Evolutionary conservation across 768 basidiomycete genomes (phyloP), one percentile per base, ranked within the genome.

Genomic region (Pisolithus orientalis): DNA sequence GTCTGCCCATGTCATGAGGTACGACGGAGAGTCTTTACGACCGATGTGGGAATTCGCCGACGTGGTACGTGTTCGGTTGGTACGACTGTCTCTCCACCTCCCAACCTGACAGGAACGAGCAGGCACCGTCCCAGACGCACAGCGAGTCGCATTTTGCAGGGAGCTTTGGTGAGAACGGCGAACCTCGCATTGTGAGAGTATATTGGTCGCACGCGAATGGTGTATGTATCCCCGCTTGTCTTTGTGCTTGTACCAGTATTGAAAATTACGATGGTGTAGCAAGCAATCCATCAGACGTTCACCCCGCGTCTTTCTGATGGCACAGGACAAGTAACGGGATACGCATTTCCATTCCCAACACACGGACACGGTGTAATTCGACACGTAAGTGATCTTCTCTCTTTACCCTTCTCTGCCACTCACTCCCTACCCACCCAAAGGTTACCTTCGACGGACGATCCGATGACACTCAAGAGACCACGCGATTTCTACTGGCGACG

Each of bases 271-370:
- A 47, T 50, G 31, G 21, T 39, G 3, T 52, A 89, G 88, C 71
- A 75, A 71, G 80, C 74, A 28, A 71, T 78, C 4, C 79, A 62
- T 45, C 62, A 89, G 40, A 65, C 83, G 2, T 80, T 77, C 44
- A 74, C 79, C 2, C 70, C 75, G 34, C 72, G 79, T 47, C 69
- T 80, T 5, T 70, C 68, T 2, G 71, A 72, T 24, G 74, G 74
- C 17, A 71, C 72, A 52, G 82, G 74, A 3, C 66, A 75, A 45
- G 64, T 77, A 31, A 75, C 75, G 31, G 77, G 77, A 14, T 80
- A 79, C 55, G 70, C 73, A 1, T 82, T 93, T 60, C 71, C 79
- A 1, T 91, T 89, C 63, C 79, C 90, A 53, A 79, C 85, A 6
- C 60, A 63, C 9, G 69, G 70, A 16, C 80, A 93, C 57, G 92